Evolutionary conservation across 345 rosid genomes (phyloP).

Genomic region (Dimocarpus longan): DNA sequence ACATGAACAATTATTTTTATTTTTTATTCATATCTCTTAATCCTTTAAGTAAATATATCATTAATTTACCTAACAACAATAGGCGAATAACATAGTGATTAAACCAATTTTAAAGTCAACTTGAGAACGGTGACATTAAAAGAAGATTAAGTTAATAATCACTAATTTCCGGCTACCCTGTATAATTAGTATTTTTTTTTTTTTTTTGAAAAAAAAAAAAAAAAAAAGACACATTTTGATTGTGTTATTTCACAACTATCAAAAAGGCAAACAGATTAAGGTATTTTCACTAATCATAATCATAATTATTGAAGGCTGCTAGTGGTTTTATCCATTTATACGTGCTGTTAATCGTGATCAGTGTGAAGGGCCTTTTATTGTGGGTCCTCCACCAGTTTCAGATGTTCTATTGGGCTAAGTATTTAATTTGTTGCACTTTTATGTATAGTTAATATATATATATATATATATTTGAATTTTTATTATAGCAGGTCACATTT

Average conservation of each 20-base stretch:
- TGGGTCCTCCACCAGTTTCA: constrained; percentile 3
- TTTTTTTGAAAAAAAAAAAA: no score
- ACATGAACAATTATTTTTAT: no score
- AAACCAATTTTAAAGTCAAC: not conserved
- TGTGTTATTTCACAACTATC: not conserved
- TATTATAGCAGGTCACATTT: no score
- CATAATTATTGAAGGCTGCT: not conserved
- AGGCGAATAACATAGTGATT: no score
- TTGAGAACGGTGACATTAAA: not conserved
- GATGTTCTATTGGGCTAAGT: not conserved
- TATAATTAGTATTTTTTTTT: not conserved
- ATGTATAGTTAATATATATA: not conserved
- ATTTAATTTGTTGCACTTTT: not conserved
- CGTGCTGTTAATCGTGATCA: not conserved
- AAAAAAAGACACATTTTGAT: not conserved
- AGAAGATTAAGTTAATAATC: not conserved
- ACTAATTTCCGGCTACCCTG: not conserved
- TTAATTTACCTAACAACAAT: no score
- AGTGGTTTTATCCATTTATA: not conserved
- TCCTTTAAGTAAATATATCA: no score
- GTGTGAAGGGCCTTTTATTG: not conserved
- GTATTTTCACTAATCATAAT: not conserved
- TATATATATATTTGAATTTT: no score
- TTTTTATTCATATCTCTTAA: no score
- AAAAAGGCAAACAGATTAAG: not conserved